Evolutionary conservation across 2,329 filamentous ascomycete species (phyloP).

Genomic region (Penicillium sp.): DNA sequence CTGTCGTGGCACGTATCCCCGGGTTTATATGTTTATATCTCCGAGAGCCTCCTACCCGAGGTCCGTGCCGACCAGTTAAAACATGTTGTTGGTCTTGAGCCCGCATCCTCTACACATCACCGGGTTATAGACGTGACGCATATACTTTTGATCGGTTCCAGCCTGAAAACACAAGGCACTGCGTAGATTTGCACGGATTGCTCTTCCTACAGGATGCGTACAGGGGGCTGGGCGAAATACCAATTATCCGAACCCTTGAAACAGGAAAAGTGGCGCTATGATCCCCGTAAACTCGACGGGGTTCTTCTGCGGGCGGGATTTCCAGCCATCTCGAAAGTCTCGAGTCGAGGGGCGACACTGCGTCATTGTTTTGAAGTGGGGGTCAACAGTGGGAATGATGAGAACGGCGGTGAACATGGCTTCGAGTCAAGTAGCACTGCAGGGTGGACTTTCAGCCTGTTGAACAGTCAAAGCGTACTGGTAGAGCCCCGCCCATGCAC

Average conservation of each 20-base stretch:
- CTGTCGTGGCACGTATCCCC: background rate
- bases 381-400: background rate
- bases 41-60: conserved; percentile 6
- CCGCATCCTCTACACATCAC: conserved; percentile 20
- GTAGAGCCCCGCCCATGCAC: conserved; percentile 7
- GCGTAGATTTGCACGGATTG: background rate
- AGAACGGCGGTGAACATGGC: background rate
- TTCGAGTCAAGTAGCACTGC: conserved; percentile 4
- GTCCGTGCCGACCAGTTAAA: background rate
- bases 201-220: background rate
- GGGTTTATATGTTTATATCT: conserved; percentile 10
- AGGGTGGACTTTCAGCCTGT: conserved; percentile 8
- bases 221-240: conserved; percentile 3
- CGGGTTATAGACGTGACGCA: conserved; percentile 11
- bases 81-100: conserved; percentile 1
- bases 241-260: conserved; percentile 4
- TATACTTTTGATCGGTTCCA: background rate
- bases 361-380: background rate
- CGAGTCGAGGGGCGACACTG: background rate
- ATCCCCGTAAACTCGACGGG: background rate
- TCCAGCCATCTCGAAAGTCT: background rate
- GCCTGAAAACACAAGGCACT: background rate
- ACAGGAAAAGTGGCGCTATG: conserved; percentile 1
- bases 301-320: background rate
- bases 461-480: conserved; percentile 4